Conservation (phyloP, 75 land plant genomes). For the Isoetes taiwanensis region DNA sequence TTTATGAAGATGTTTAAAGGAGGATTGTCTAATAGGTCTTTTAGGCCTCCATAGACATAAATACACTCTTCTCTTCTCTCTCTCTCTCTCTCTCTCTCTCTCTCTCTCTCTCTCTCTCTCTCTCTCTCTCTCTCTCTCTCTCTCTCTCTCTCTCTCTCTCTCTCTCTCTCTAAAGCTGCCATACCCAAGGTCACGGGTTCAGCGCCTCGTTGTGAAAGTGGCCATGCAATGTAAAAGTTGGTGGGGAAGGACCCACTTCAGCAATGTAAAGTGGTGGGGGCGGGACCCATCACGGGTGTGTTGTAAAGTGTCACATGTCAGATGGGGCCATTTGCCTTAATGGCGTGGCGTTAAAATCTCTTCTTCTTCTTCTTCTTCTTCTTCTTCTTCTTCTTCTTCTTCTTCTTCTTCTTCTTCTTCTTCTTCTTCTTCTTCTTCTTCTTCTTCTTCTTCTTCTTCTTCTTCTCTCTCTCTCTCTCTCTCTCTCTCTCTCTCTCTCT, state of each 20-base stretch:
- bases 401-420: not conserved
- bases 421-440: not conserved
- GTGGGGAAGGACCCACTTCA: too few relatives aligned
- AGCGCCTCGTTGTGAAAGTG: too few relatives aligned
- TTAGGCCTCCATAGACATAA: too few relatives aligned
- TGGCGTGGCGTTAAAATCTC: not conserved
- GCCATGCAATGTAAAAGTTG: too few relatives aligned
- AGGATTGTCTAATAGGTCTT: too few relatives aligned
- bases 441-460: not conserved
- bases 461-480: not conserved
- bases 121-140: not conserved
- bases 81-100: slow-evolving; percentile 9
- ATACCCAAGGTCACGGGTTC: too few relatives aligned
- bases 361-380: not conserved
- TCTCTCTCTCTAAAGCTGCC: not conserved
- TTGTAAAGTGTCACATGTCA: too few relatives aligned
- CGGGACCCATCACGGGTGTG: too few relatives aligned
- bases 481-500: too few relatives aligned
- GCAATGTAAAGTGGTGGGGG: too few relatives aligned
- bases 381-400: not conserved
- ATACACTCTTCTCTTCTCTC: not conserved
- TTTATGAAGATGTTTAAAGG: too few relatives aligned
- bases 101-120: not conserved
- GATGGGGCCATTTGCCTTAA: too few relatives aligned
- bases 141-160: not conserved